Conservation (phyloP, 1,139 yeast genomes). For the Torulaspora globosa region DNA sequence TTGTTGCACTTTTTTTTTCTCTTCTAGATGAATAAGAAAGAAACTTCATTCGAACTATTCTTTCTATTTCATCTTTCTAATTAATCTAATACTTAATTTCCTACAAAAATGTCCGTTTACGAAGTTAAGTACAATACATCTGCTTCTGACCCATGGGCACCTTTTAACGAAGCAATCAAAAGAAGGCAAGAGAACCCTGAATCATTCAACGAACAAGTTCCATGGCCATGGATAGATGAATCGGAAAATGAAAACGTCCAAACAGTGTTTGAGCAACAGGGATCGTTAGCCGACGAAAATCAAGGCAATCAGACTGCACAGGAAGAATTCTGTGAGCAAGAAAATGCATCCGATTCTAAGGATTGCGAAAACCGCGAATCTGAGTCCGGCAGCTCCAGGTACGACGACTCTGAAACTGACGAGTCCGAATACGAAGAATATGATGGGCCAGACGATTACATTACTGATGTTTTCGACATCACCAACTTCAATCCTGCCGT, state of each 20-base stretch:
- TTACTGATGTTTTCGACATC: slow-evolving; percentile 2
- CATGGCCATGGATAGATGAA: background rate
- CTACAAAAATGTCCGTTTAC: background rate
- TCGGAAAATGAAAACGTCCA: too few species aligned
- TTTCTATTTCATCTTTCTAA: background rate
- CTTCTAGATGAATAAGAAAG: background rate
- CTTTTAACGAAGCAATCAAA: background rate
- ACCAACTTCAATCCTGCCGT: background rate
- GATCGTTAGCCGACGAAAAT: background rate
- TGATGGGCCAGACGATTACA: slow-evolving; percentile 1
- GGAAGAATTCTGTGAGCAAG: background rate
- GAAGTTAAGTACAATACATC: background rate
- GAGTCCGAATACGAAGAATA: background rate
- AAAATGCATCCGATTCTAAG: background rate
- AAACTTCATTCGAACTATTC: background rate
- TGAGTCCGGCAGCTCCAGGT: background rate
- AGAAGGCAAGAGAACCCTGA: background rate
- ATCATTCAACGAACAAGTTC: background rate
- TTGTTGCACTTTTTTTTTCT: too few species aligned
- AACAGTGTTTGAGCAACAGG: too few species aligned
- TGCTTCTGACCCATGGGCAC: background rate
- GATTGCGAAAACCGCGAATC: background rate
- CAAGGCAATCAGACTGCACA: background rate
- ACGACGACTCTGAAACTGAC: background rate
- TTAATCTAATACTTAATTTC: background rate